Evolutionary conservation across 2,329 filamentous ascomycete species (phyloP).

Genomic region (Venturia pyrina): DNA sequence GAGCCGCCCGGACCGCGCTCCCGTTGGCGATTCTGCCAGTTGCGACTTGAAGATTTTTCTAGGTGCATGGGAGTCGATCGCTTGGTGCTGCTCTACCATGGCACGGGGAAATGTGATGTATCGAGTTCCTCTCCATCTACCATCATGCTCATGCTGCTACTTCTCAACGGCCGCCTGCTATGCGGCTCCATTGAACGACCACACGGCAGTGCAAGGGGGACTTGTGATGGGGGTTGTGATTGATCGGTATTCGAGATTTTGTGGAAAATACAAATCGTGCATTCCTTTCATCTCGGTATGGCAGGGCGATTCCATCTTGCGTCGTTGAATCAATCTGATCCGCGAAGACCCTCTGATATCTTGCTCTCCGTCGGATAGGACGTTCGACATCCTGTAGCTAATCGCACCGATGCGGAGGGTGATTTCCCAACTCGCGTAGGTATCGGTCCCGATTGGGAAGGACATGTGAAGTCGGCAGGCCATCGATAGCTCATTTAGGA

Average conservation of each 20-base stretch:
- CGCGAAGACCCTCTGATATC: not conserved
- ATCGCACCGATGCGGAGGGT: not conserved
- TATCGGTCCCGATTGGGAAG: not conserved
- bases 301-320: not conserved
- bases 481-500: not conserved
- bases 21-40: not conserved
- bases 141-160: not conserved
- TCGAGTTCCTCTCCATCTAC: not conserved
- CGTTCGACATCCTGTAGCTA: not conserved
- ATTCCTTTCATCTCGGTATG: not conserved
- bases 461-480: not conserved
- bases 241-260: not conserved
- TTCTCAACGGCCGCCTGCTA: not conserved
- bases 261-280: not conserved
- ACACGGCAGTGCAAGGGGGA: not conserved
- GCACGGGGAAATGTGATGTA: not conserved
- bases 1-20: conserved; percentile 2
- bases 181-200: not conserved
- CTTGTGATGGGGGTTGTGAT: not conserved
- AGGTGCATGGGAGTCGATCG: not conserved
- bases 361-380: not conserved
- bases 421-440: not conserved
- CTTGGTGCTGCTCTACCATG: not conserved
- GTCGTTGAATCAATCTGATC: not conserved
- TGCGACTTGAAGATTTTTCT: not conserved